Evolutionary conservation across 139 green algal species (phyloP), one percentile per base, ranked within the genome.

Genomic region (Coelastrella sp.): DNA sequence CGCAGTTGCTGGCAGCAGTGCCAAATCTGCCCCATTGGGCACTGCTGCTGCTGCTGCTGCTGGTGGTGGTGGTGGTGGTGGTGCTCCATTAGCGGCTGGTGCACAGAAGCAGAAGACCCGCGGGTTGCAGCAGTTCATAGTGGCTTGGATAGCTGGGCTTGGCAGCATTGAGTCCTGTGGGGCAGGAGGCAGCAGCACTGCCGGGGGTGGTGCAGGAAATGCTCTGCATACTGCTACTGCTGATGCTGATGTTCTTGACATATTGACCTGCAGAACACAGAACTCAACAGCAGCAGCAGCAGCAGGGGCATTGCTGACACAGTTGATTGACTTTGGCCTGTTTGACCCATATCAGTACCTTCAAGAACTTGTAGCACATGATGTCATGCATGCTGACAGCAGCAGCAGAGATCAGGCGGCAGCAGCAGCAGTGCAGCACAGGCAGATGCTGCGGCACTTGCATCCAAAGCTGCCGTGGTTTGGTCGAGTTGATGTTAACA

Each of bases 401-500:
- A 84, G 73, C 35, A 49, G 35, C 35, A 49, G 35, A 49, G 35
- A 49, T 49, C 35, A 49, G 35, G 35, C 35, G 35, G 35, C 35
- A 49, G 35, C 35, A 49, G 87, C 87, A 68, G 78, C 60, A 87
- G 25, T 14, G n/a, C 75, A 63, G 61, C 87, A 91, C 63, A 57
- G 61, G 17, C 25, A 63, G 22, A 49, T 91, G 78, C 63, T 91
- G 78, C 27, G 63, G 8, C 87, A 91, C 25, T 8, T 91, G 22
- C 87, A 91, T 63, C 87, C 87, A 4, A 35, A 80, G 35, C 22
- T 85, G 22, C 78, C 76, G 22, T 91, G 87, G 73, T 90, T 84
- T 76, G 25, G 56, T 59, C 7, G 0, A n/a, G 66, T 15, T 4
- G n/a, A 25, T 17, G 80, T 49, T 27, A 88, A 14, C 66, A 58